phyloP scores from a whole-genome alignment of 176 grass and related monocot species.

The Ananas comosus region DNA sequence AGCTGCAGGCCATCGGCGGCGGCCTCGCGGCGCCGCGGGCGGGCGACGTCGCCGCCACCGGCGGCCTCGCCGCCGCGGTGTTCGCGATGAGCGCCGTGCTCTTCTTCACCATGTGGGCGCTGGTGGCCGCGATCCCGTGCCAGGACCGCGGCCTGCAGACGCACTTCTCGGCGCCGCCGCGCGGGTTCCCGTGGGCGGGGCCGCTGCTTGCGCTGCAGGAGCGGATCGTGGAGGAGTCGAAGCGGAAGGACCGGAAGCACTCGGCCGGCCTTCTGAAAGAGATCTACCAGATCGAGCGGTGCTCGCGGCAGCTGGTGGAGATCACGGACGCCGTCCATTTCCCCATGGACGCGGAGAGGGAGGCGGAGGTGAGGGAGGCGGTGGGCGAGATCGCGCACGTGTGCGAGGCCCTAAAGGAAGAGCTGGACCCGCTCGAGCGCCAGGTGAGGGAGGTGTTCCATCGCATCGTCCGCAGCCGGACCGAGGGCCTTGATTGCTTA shows the following conservation, averaged over 20 bases:
- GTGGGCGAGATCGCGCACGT: conserved; percentile 46
- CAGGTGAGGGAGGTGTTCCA: conserved; percentile 82
- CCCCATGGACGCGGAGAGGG: conserved; percentile 48
- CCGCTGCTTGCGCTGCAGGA: conserved; percentile 43
- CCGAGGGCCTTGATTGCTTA: conserved; percentile 64
- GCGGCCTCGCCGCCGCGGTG: conserved; percentile 38
- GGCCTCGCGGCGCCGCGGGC: conserved; percentile 51
- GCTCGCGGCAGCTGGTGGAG: conserved; percentile 57
- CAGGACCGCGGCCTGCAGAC: conserved; percentile 78
- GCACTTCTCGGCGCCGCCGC: conserved; percentile 51
- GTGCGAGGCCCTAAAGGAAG: conserved; percentile 49
- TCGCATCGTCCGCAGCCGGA: conserved; percentile 62
- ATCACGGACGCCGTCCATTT: conserved; percentile 53
- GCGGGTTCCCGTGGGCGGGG: conserved; percentile 51
- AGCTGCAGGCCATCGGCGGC: conserved; percentile 74
- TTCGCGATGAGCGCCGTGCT: conserved; percentile 64
- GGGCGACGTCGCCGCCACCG: conserved; percentile 37
- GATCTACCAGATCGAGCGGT: conserved; percentile 78
- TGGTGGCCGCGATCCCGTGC: conserved; percentile 74
- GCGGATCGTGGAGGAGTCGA: conserved; percentile 72
- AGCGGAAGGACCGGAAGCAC: conserved; percentile 77
- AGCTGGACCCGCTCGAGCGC: conserved; percentile 72
- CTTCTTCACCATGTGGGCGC: conserved; percentile 50
- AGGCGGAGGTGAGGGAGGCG: conserved; percentile 43
- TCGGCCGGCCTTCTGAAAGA: conserved; percentile 70